A percentile compares a stretch with the other conserved stretches of the same genome.
These are phyloP conservation scores for Arxiozyma telluris DNA, from an alignment of 1,139 yeast species.

Conservation along the genomic window DNA sequence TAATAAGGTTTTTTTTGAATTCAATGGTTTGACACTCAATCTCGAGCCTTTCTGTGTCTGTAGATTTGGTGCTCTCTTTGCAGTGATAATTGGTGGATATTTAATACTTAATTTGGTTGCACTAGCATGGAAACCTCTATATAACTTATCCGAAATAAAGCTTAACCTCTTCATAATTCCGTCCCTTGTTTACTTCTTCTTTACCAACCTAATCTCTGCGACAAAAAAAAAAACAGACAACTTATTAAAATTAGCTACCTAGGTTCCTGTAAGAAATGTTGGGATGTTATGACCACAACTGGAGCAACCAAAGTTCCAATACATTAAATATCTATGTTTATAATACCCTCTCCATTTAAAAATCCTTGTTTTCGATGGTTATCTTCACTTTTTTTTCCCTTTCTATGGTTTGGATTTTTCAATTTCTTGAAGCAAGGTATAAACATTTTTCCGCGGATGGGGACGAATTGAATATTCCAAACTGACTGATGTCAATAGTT, in stretches of 20 bases:
- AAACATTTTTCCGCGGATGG: too few relatives aligned
- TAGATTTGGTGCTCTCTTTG: neutral
- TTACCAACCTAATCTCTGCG: neutral
- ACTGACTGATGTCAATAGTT: neutral
- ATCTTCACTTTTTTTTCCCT: neutral
- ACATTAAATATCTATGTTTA: neutral
- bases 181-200: too few relatives aligned
- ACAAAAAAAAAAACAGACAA: too few relatives aligned
- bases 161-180: neutral
- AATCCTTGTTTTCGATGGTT: neutral
- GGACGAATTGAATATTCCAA: neutral
- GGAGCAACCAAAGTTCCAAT: too few relatives aligned
- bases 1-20: slow-evolving; percentile 73
- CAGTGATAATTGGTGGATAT: neutral
- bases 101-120: too few relatives aligned
- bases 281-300: too few relatives aligned
- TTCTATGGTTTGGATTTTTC: too few relatives aligned
- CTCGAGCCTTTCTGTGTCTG: slow-evolving; percentile 2
- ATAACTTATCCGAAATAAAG: neutral
- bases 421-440: too few relatives aligned
- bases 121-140: neutral
- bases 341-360: neutral
- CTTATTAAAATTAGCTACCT: too few relatives aligned
- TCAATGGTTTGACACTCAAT: slow-evolving; percentile 41
- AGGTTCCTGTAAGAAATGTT: too few relatives aligned